Conservation (phyloP, 1,284 basidiomycete species). For the Leccinum pallidistipes region DNA sequence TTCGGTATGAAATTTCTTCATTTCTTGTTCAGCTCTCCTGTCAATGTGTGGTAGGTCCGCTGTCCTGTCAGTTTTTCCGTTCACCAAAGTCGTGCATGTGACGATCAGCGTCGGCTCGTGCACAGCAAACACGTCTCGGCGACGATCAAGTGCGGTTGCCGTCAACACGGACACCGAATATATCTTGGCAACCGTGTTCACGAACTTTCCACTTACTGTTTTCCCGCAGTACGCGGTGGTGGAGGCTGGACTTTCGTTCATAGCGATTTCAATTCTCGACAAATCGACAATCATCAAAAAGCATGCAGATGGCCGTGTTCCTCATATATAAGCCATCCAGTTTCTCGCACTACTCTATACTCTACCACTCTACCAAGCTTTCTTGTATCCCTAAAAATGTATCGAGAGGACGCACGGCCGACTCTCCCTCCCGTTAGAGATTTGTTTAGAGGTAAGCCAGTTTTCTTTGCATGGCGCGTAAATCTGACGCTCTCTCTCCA, state of each 20-base stretch:
- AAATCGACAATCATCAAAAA: constrained; percentile 21
- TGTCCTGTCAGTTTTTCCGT: constrained; percentile 13
- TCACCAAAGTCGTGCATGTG: constrained; percentile 8
- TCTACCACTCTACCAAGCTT: constrained; percentile 14
- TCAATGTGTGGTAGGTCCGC: constrained; percentile 11
- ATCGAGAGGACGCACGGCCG: constrained; percentile 48
- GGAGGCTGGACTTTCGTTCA: constrained; percentile 31
- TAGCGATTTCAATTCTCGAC: constrained; percentile 17
- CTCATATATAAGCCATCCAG: constrained; percentile 30
- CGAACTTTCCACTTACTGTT: constrained; percentile 19
- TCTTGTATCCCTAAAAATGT: constrained; percentile 31
- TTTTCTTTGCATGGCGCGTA: not conserved
- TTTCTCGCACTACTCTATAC: constrained; percentile 6
- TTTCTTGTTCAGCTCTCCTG: constrained; percentile 14
- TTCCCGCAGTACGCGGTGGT: constrained; percentile 22
- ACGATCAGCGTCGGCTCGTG: constrained; percentile 33
- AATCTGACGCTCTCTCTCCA: constrained; percentile 12
- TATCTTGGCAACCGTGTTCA: constrained; percentile 32
- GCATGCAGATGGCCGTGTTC: constrained; percentile 22
- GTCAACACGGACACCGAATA: constrained; percentile 22
- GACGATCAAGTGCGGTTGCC: constrained; percentile 36
- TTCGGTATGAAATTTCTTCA: constrained; percentile 25
- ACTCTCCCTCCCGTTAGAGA: constrained; percentile 77
- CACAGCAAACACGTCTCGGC: constrained; percentile 33
- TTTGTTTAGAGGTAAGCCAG: constrained; percentile 59